Evolutionary conservation across 768 basidiomycete genomes (phyloP), one percentile per base, ranked within the genome.

Genomic region (Steccherinum ochraceum): DNA sequence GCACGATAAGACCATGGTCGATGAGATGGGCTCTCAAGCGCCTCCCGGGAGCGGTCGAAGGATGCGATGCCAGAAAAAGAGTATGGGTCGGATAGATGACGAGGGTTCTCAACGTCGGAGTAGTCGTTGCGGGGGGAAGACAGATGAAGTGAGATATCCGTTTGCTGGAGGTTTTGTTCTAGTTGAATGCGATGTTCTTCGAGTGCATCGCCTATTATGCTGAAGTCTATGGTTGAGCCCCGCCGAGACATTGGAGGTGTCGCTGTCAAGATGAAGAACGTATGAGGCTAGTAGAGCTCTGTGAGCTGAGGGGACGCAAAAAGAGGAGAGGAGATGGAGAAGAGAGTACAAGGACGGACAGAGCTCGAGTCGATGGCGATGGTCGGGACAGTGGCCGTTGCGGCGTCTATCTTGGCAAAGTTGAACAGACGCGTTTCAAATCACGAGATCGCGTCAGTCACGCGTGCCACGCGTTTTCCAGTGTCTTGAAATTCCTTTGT

Each of bases 131-230:
- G 30, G 56, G 57, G 67, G 12, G 81, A 80, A 19, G 86, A 84
- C 54, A 87, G 74, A 57, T 82, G 83, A 48, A 88, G 75, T 51
- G 86, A 85, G 55, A 86, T 64, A 59, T 87, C 83, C 16, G 83
- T 84, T 64, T 82, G 74, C 60, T 84, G 81, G 51, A 92, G 76
- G 60, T 87, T 85, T 62, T 83, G 73, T 67, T 92, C 89, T 46
- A 92, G 85, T 63, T 80, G 79, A 47, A 88, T 85, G 54, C 89
- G 82, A 63, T 83, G 65, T 25, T 83, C 75, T 65, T 92, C 89
- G 59, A 84, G 80, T 68, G 82, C 79, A 63, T 91, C 89, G 52
- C 81, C 83, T 5, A 60, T 73, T 49, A 90, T 90, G 69, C 74
- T 76, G 54, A 76, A 66, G 49, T 79, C 77, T 30, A 70, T 11